Percentiles rank a stretch among this genome's conserved stretches.
Conservation (phyloP, 768 basidiomycete species). For the Lentinus tigrinus region DNA sequence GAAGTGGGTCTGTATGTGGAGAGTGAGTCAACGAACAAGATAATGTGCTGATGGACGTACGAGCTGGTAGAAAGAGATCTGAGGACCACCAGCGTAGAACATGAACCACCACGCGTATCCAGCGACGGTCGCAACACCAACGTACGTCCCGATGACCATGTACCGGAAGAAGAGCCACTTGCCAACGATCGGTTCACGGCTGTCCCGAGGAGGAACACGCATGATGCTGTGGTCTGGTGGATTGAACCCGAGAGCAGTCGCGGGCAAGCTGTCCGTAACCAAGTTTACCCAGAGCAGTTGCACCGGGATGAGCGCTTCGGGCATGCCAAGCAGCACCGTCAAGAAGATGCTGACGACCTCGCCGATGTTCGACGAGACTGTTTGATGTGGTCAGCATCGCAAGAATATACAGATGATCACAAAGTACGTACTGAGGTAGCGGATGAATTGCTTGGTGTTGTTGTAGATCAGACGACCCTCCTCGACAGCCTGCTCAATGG, state of each 20-base stretch:
- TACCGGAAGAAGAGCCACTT: conserved; percentile 97
- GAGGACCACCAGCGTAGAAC: conserved; percentile 85
- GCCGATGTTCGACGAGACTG: conserved; percentile 94
- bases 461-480: conserved; percentile 98
- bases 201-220: conserved; percentile 88
- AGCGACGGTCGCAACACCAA: conserved; percentile 92
- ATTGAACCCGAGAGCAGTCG: conserved; percentile 97
- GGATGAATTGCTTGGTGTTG: conserved; percentile 99
- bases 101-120: conserved; percentile 99
- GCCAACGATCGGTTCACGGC: conserved; percentile 87
- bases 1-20: conserved; percentile 79
- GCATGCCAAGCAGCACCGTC: conserved; percentile 97
- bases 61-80: conserved; percentile 90
- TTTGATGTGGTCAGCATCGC: conserved; percentile 7
- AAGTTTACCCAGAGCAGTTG: conserved; percentile 99
- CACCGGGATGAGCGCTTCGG: conserved; percentile 97
- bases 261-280: conserved; percentile 94
- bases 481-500: conserved; percentile 95
- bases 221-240: conserved; percentile 96
- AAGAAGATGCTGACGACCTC: conserved; percentile 98
- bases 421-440: conserved; percentile 81
- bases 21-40: not conserved
- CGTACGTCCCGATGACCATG: conserved; percentile 89
- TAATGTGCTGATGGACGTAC: no score
- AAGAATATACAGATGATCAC: not conserved